phyloP scores from a whole-genome alignment of 148 eudicot species.

The Camellia japonica region DNA sequence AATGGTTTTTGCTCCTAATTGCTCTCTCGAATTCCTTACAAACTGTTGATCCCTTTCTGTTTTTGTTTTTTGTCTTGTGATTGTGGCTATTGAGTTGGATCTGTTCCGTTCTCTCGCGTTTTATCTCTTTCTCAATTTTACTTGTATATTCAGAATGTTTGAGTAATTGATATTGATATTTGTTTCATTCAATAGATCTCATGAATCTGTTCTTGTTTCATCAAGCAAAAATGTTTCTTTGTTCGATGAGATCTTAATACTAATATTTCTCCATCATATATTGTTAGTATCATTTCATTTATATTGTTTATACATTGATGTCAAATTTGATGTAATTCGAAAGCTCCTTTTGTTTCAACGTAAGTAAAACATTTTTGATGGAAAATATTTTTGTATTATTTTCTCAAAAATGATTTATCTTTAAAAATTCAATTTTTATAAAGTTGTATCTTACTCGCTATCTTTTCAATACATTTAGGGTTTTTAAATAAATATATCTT shows the following conservation, averaged over 20 bases:
- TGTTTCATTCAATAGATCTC: neutral
- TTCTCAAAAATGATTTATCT: too few relatives aligned
- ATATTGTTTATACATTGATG: neutral
- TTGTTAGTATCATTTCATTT: neutral
- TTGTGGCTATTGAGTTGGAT: neutral
- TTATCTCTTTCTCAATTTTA: too few relatives aligned
- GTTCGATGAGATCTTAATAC: neutral
- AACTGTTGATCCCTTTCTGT: neutral
- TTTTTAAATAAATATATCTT: too few relatives aligned
- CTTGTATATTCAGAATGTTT: too few relatives aligned
- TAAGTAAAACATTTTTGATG: too few relatives aligned
- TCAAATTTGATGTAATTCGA: neutral
- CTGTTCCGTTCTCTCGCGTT: neutral
- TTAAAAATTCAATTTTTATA: too few relatives aligned
- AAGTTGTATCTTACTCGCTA: too few relatives aligned
- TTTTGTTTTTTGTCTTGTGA: neutral
- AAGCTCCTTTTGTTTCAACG: too few relatives aligned
- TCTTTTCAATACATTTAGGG: too few relatives aligned
- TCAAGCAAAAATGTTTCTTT: neutral
- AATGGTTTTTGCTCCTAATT: neutral
- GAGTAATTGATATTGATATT: conserved; percentile 10
- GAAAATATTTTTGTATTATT: too few relatives aligned
- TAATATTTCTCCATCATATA: neutral
- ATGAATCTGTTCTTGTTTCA: neutral
- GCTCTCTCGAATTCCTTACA: neutral